phyloP scores from a whole-genome alignment of 192 early-diverging fungal genomes.

The Rhizophagus sp. region DNA sequence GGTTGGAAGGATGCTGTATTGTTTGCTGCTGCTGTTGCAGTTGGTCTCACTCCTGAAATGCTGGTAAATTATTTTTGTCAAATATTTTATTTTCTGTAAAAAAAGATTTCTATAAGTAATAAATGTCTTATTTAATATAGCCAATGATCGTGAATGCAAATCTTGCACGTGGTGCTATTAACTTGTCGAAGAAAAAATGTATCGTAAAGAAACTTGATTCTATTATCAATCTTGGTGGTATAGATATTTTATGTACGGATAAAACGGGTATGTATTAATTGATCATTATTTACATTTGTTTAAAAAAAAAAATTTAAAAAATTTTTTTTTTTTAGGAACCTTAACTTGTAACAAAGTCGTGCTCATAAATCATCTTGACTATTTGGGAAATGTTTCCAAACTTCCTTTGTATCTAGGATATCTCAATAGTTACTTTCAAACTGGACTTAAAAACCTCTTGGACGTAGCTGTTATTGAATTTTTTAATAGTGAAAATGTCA shows the following conservation, averaged over 20 bases:
- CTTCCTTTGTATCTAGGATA: constrained; percentile 40
- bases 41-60: constrained; percentile 59
- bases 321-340: constrained; percentile 29
- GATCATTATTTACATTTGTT: neutral
- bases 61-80: constrained; percentile 24
- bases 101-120: too few species aligned
- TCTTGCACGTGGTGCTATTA: constrained; percentile 45
- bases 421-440: constrained; percentile 50
- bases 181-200: constrained; percentile 45
- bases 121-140: neutral
- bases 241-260: constrained; percentile 51
- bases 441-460: constrained; percentile 49
- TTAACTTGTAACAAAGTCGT: constrained; percentile 49
- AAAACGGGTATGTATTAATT: constrained; percentile 41
- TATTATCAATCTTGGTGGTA: constrained; percentile 49
- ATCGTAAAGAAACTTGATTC: constrained; percentile 52
- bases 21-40: constrained; percentile 51
- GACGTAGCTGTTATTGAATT: constrained; percentile 48
- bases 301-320: neutral
- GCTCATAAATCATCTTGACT: constrained; percentile 38
- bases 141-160: constrained; percentile 58
- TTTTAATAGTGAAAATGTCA: constrained; percentile 29
- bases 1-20: constrained; percentile 40
- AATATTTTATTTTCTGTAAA: neutral
- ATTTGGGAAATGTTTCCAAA: constrained; percentile 29